Evolutionary conservation across 768 basidiomycete genomes (phyloP).

Genomic region (Rhizopogon vinicolor): DNA sequence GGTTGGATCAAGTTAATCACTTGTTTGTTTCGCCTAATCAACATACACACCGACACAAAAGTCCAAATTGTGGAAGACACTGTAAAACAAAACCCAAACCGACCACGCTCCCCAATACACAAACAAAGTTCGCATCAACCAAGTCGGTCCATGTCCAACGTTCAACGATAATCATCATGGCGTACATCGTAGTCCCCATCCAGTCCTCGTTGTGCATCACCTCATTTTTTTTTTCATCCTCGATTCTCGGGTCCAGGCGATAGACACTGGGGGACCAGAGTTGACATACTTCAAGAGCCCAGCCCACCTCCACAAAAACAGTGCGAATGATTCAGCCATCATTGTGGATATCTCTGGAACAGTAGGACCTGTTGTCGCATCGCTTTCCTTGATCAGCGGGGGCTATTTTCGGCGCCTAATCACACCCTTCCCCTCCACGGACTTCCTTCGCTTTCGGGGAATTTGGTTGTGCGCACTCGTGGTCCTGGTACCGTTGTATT

Average conservation of each 20-base stretch:
- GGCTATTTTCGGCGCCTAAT: background rate
- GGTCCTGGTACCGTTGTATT: too few species aligned
- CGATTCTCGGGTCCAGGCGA: background rate
- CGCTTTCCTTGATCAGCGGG: background rate
- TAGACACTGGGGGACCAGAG: background rate
- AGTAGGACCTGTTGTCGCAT: background rate
- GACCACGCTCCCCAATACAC: slow-evolving; percentile 37
- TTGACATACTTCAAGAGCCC: too few species aligned
- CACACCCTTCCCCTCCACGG: background rate
- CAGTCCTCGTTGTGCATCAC: too few species aligned
- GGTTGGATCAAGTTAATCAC: slow-evolving; percentile 26
- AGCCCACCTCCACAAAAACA: too few species aligned
- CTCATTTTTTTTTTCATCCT: background rate
- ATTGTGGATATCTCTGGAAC: background rate
- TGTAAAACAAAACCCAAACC: slow-evolving; percentile 63
- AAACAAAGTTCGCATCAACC: slow-evolving; percentile 25
- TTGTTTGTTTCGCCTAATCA: slow-evolving; percentile 50
- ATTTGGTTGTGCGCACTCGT: background rate
- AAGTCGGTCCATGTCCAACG: background rate
- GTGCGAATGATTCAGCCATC: background rate
- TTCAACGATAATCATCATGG: background rate
- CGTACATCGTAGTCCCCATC: background rate
- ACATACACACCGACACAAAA: slow-evolving; percentile 56
- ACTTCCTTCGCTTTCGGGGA: background rate
- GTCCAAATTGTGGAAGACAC: slow-evolving; percentile 74